Evolutionary conservation across 1,284 basidiomycete species (phyloP).

Genomic region (Pyrrhoderma noxium): DNA sequence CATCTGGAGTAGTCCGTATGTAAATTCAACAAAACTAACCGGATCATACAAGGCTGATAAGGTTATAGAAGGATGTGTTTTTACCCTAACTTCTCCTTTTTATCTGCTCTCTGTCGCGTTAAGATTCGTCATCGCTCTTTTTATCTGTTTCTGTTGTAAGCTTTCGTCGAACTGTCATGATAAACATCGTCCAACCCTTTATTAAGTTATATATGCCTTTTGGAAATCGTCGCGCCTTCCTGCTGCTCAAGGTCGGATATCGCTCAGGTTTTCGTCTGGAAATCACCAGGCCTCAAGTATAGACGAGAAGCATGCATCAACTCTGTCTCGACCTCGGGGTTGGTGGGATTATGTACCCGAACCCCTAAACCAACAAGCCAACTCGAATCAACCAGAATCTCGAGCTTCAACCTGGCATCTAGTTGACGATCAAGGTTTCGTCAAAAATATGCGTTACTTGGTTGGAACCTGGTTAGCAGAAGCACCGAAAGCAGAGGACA

Average conservation of each 20-base stretch:
- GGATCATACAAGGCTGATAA: too few relatives aligned
- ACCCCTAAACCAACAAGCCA: constrained; percentile 5
- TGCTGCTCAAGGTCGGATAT: constrained; percentile 48
- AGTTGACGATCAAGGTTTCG: constrained; percentile 18
- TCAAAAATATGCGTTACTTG: constrained; percentile 16
- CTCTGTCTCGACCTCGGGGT: constrained; percentile 29
- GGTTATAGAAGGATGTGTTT: too few relatives aligned
- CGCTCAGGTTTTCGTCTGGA: constrained; percentile 37
- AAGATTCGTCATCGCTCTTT: constrained; percentile 46
- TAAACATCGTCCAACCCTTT: neutral
- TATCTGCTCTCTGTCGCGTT: constrained; percentile 42
- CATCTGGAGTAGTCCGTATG: constrained; percentile 28
- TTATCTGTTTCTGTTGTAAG: constrained; percentile 57
- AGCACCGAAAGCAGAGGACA: neutral
- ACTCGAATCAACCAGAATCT: neutral
- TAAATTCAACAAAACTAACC: neutral
- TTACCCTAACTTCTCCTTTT: constrained; percentile 28
- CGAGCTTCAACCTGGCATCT: constrained; percentile 12
- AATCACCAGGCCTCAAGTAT: constrained; percentile 21
- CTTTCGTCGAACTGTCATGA: constrained; percentile 12
- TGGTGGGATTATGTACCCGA: constrained; percentile 51
- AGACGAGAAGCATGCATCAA: constrained; percentile 26
- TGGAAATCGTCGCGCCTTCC: constrained; percentile 46
- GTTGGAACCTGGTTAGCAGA: constrained; percentile 3
- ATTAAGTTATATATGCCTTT: constrained; percentile 48